Conservation (phyloP, 164 flowering plant genomes). For the Aristolochia contorta region DNA sequence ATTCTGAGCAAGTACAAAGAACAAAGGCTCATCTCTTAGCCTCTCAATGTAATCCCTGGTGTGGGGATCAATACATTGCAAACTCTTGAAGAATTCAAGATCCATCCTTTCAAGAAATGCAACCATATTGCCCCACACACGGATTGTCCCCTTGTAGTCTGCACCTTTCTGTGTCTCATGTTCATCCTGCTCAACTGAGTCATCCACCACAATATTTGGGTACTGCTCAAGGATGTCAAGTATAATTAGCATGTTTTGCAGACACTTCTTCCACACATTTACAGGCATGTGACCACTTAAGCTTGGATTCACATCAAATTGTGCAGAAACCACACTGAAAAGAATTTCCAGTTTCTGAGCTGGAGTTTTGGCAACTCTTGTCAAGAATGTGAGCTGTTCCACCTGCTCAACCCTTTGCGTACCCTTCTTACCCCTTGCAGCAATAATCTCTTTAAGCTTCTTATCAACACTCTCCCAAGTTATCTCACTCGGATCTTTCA, state of each 20-base stretch:
- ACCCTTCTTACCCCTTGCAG: slow-evolving; percentile 88
- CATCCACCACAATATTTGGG: slow-evolving; percentile 74
- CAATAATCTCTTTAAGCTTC: slow-evolving; percentile 67
- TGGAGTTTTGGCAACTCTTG: slow-evolving; percentile 87
- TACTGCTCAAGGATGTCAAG: slow-evolving; percentile 73
- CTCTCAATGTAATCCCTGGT: slow-evolving; percentile 86
- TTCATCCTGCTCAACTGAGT: slow-evolving; percentile 73
- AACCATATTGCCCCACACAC: slow-evolving; percentile 83
- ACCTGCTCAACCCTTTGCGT: slow-evolving; percentile 86
- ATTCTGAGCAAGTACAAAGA: slow-evolving; percentile 75
- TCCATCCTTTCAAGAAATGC: slow-evolving; percentile 83
- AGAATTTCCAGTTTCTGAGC: slow-evolving; percentile 96
- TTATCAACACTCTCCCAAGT: slow-evolving; percentile 87
- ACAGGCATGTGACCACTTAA: slow-evolving; percentile 88
- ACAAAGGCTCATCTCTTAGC: slow-evolving; percentile 75
- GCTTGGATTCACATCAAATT: slow-evolving; percentile 84
- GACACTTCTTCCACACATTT: slow-evolving; percentile 88
- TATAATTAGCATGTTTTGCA: slow-evolving; percentile 52
- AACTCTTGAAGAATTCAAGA: slow-evolving; percentile 77
- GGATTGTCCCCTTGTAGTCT: slow-evolving; percentile 59
- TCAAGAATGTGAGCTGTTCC: slow-evolving; percentile 83
- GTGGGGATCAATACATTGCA: slow-evolving; percentile 89
- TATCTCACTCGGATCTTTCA: slow-evolving; percentile 67
- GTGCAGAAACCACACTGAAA: slow-evolving; percentile 80
- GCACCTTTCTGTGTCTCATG: slow-evolving; percentile 72